Evolutionary conservation across 495 filamentous ascomycete genomes (phyloP), one percentile per base, ranked within the genome.

Genomic region (Haplographium delicatum): DNA sequence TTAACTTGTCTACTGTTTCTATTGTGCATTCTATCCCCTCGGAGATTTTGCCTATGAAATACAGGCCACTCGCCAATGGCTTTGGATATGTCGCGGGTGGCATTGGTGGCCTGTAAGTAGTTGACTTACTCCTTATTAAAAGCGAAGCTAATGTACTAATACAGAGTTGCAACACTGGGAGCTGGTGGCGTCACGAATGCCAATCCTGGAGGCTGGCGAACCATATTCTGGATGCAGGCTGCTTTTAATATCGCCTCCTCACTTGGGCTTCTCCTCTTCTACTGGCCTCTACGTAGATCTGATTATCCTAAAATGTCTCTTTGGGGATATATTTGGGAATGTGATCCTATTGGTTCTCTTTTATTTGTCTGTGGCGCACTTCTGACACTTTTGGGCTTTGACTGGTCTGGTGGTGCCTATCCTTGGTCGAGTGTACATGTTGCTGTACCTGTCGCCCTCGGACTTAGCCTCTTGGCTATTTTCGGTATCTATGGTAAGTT

Each of bases 221-320:
- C 70, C 44, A 78, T 78, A 38, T 79, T 78, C 62, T 79, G 75
- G 75, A 75, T 79, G n/a, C 75, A 79, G 61, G 75, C 75, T 1
- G 73, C 64, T 2, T 73, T 79, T 53, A 74, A 77, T 45, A 61
- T 61, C 18, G 54, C 65, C 11, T 74, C 72, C 1, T 58, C 69
- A 0, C 20, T 75, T 2, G 73, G 73, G 7, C 57, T 79, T 19
- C 59, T 78, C 16, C 44, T 67, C 33, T 78, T 76, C 56, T 78
- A 79, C 60, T n/a, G n/a, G n/a, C 72, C 63, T 59, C n/a, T n/a
- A n/a, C 75, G 74, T 10, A 44, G 56, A 8, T 46, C 54, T n/a
- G 63, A 72, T 20, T 67, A 64, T 27, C 62, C 65, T 0, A 70
- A 62, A 41, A 65, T 75, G 65, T 62, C 62, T 13, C 47, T 69